A percentile compares a stretch with the other conserved stretches of the same genome.
Evolutionary conservation across 495 filamentous ascomycete species (phyloP).

Genomic region (Sordaria brevicollis): DNA sequence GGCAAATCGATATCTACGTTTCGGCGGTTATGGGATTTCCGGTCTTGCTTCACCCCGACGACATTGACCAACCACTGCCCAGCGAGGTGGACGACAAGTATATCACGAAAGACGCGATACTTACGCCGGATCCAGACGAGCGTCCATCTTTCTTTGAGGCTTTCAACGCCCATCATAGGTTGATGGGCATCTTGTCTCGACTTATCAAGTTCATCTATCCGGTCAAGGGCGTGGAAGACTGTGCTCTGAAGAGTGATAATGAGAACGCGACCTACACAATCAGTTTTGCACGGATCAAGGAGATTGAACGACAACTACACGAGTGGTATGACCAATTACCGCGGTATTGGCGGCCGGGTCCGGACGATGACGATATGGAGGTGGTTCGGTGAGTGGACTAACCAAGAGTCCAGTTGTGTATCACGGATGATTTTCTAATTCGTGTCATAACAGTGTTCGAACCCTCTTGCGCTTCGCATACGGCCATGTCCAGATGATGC

Average conservation of each 20-base stretch:
- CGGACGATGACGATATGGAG: slow-evolving; percentile 54
- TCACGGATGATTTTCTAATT: background rate
- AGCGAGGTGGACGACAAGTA: slow-evolving; percentile 82
- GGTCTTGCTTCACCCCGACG: slow-evolving; percentile 71
- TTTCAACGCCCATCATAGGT: slow-evolving; percentile 71
- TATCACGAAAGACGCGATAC: slow-evolving; percentile 69
- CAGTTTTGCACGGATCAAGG: slow-evolving; percentile 76
- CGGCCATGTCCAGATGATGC: slow-evolving; percentile 86
- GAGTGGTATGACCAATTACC: slow-evolving; percentile 77
- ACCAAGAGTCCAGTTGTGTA: background rate
- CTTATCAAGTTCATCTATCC: slow-evolving; percentile 87
- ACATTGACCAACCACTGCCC: slow-evolving; percentile 85
- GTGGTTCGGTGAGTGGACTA: slow-evolving; percentile 58
- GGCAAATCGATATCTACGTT: slow-evolving; percentile 91
- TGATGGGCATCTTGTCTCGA: slow-evolving; percentile 72
- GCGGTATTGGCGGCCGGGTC: slow-evolving; percentile 59
- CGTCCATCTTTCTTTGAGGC: slow-evolving; percentile 63
- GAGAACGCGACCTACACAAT: slow-evolving; percentile 58
- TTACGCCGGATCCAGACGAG: slow-evolving; percentile 60
- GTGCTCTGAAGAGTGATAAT: slow-evolving; percentile 29
- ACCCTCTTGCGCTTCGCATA: slow-evolving; percentile 81
- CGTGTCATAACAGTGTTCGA: slow-evolving; percentile 49
- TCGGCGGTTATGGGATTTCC: slow-evolving; percentile 82
- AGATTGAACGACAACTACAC: slow-evolving; percentile 80
- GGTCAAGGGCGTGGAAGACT: slow-evolving; percentile 59